These are phyloP conservation scores for Jamesozyma spencerorum DNA, from an alignment of 805 yeast species.

Conservation along the genomic window DNA sequence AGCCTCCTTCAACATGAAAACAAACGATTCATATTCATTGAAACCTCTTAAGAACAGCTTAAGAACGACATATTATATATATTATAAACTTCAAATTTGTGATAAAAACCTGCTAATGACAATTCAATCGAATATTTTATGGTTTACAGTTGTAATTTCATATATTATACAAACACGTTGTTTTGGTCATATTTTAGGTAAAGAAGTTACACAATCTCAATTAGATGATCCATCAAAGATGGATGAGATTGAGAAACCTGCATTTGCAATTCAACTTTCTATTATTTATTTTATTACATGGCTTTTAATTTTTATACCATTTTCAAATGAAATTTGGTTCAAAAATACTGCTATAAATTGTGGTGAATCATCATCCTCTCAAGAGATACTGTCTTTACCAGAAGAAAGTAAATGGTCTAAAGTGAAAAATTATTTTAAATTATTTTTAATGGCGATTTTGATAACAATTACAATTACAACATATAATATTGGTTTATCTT, in stretches of 20 bases:
- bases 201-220: conserved; percentile 3
- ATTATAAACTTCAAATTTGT: too few relatives aligned
- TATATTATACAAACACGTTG: conserved; percentile 26
- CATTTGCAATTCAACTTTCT: conserved; percentile 11
- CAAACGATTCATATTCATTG: too few relatives aligned
- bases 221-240: conserved; percentile 7
- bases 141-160: conserved; percentile 21
- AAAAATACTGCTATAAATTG: background rate
- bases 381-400: background rate
- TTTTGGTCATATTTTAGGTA: conserved; percentile 16
- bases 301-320: conserved; percentile 18
- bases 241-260: conserved; percentile 4
- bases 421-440: conserved; percentile 8
- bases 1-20: too few relatives aligned
- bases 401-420: background rate
- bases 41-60: too few relatives aligned
- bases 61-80: too few relatives aligned
- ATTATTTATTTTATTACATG: conserved; percentile 22
- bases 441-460: conserved; percentile 15
- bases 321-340: conserved; percentile 11
- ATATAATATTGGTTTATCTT: conserved; percentile 18
- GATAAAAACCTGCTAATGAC: too few relatives aligned
- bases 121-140: conserved; percentile 5
- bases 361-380: background rate
- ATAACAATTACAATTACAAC: conserved; percentile 14